A percentile compares a stretch with the other conserved stretches of the same genome.
These are phyloP conservation scores for Russula dissimulans DNA, from an alignment of 768 basidiomycete species.

Conservation along the genomic window DNA sequence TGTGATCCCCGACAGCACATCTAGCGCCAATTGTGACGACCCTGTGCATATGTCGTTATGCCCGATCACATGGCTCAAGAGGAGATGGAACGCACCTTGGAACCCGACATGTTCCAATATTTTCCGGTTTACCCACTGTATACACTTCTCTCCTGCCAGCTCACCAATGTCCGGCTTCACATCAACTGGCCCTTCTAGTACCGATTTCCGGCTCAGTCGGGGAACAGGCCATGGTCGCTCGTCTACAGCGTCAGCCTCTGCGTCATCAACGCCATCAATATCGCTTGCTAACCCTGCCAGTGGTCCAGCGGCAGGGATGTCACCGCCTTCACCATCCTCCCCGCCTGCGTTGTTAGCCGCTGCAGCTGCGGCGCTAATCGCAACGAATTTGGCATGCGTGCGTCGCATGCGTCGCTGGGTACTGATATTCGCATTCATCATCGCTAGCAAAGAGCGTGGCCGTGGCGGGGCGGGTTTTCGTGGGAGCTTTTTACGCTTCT, in stretches of 20 bases:
- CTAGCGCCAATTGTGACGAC: conserved; percentile 63
- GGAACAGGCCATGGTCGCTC: conserved; percentile 52
- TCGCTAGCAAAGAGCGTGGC: conserved; percentile 40
- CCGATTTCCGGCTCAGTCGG: conserved; percentile 1
- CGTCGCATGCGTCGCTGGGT: conserved; percentile 64
- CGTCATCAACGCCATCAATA: conserved; percentile 22
- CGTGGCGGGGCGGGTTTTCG: conserved; percentile 23
- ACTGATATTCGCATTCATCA: conserved; percentile 72
- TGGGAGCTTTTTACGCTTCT: conserved; percentile 29
- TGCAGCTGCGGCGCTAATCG: conserved; percentile 36
- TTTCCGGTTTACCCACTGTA: conserved; percentile 65
- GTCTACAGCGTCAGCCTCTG: conserved; percentile 43
- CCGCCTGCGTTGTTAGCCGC: conserved; percentile 26
- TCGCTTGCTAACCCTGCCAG: conserved; percentile 1
- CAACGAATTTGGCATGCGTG: conserved; percentile 63
- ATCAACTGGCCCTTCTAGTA: conserved; percentile 20
- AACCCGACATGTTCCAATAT: conserved; percentile 87
- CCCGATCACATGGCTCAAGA: neutral
- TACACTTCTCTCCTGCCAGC: conserved; percentile 50
- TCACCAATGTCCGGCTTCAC: conserved; percentile 45
- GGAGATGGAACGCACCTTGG: conserved; percentile 50
- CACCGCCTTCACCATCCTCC: conserved; percentile 21
- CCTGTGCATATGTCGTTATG: conserved; percentile 33
- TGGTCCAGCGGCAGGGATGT: neutral
- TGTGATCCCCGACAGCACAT: conserved; percentile 67